These are phyloP conservation scores for Stropharia rugosoannulata DNA, from an alignment of 768 basidiomycete species.

Conservation along the genomic window DNA sequence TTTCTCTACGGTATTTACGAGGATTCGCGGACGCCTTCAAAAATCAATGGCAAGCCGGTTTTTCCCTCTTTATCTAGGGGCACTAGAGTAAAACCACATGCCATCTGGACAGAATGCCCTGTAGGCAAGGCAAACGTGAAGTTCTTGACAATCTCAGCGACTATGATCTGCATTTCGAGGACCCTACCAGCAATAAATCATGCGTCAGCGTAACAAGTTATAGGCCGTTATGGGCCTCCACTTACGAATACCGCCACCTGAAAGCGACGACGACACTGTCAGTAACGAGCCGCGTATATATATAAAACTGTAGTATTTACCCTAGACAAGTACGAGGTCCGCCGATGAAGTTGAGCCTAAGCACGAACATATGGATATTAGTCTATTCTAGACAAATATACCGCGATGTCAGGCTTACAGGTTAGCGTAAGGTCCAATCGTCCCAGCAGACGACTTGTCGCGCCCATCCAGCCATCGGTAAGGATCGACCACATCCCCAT, in stretches of 20 bases:
- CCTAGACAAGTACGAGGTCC: constrained; percentile 1
- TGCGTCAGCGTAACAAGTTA: too few species aligned
- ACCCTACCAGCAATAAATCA: background rate
- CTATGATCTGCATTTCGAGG: background rate
- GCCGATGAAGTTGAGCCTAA: background rate
- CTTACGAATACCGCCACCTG: background rate
- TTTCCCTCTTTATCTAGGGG: background rate
- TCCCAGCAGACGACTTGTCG: background rate
- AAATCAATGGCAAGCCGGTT: background rate
- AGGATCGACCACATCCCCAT: background rate
- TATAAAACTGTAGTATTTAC: background rate
- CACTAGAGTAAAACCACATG: background rate
- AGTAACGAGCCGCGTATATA: background rate
- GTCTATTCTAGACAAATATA: background rate
- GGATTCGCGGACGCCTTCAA: background rate
- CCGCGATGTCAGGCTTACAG: background rate
- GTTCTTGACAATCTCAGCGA: background rate
- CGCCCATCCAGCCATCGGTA: background rate
- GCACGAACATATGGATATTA: background rate
- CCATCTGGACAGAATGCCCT: background rate
- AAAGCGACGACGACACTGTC: background rate
- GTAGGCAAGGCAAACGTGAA: background rate
- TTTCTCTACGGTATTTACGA: too few species aligned
- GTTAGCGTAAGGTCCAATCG: constrained; percentile 2
- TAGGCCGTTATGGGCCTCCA: background rate